Evolutionary conservation across 306 rosid species (phyloP).

Genomic region (Fragaria iinumae): DNA sequence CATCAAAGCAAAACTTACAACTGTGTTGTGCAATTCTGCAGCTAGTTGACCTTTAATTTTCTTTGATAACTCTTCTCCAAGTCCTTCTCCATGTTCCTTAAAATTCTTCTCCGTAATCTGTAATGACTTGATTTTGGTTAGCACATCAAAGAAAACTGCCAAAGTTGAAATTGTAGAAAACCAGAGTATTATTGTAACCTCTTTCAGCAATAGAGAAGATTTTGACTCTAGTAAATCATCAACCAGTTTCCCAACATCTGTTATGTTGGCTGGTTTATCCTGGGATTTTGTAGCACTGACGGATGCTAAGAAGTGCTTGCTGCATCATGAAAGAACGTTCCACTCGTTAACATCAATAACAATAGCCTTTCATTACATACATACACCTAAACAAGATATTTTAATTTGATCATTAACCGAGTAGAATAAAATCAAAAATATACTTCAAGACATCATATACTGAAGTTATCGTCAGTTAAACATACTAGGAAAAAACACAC

Average conservation of each 20-base stretch:
- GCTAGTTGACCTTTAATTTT: slow-evolving; percentile 50
- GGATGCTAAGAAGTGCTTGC: slow-evolving; percentile 25
- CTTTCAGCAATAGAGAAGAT: slow-evolving; percentile 58
- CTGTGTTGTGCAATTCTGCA: slow-evolving; percentile 69
- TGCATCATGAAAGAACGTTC: slow-evolving; percentile 34
- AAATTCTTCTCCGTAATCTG: slow-evolving; percentile 69
- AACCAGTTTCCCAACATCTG: slow-evolving; percentile 69
- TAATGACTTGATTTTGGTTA: slow-evolving; percentile 23
- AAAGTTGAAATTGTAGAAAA: slow-evolving; percentile 19
- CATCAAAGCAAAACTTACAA: slow-evolving; percentile 50
- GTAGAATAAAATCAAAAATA: background rate
- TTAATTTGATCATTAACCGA: too few species aligned
- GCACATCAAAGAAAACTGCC: background rate
- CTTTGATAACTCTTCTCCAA: slow-evolving; percentile 57
- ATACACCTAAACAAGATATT: too few species aligned
- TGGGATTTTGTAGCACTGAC: slow-evolving; percentile 22
- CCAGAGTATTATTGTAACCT: slow-evolving; percentile 42
- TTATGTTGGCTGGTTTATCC: slow-evolving; percentile 41
- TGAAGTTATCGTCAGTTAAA: background rate
- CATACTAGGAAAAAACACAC: background rate
- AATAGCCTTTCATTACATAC: too few species aligned
- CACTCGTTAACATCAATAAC: background rate
- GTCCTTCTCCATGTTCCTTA: slow-evolving; percentile 58
- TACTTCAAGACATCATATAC: background rate
- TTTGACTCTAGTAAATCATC: slow-evolving; percentile 74